Evolutionary conservation across 306 rosid species (phyloP).

Genomic region (Nissolia schottii): DNA sequence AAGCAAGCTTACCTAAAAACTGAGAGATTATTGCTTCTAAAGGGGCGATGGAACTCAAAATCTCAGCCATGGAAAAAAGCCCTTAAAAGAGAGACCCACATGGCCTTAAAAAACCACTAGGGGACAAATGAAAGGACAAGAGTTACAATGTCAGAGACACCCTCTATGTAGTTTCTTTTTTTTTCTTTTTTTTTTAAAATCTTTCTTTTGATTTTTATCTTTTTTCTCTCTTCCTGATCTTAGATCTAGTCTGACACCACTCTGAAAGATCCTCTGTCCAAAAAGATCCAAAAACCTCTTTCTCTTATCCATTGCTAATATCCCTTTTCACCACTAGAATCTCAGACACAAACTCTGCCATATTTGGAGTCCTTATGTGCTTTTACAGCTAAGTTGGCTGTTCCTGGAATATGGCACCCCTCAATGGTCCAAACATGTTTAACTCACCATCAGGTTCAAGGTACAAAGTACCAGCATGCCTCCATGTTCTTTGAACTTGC

Average conservation of each 20-base stretch:
- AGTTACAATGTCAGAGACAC: constrained; percentile 67
- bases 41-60: constrained; percentile 44
- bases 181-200: no score
- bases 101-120: constrained; percentile 29
- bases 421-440: constrained; percentile 36
- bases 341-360: constrained; percentile 71
- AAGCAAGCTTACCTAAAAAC: constrained; percentile 38
- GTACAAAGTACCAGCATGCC: constrained; percentile 57
- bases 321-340: constrained; percentile 46
- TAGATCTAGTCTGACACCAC: constrained; percentile 64
- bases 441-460: constrained; percentile 71
- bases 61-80: constrained; percentile 56
- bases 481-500: constrained; percentile 75
- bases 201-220: no score
- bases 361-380: constrained; percentile 38
- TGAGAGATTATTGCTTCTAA: constrained; percentile 35
- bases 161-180: constrained; percentile 41
- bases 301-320: constrained; percentile 62
- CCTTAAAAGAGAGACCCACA: no score
- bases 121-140: constrained; percentile 35
- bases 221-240: constrained; percentile 51
- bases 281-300: constrained; percentile 53
- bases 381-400: constrained; percentile 88
- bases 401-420: constrained; percentile 49
- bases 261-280: constrained; percentile 53